These are phyloP conservation scores for Claviceps fusiformis DNA, from an alignment of 2,329 filamentous ascomycete genomes.

Conservation along the genomic window DNA sequence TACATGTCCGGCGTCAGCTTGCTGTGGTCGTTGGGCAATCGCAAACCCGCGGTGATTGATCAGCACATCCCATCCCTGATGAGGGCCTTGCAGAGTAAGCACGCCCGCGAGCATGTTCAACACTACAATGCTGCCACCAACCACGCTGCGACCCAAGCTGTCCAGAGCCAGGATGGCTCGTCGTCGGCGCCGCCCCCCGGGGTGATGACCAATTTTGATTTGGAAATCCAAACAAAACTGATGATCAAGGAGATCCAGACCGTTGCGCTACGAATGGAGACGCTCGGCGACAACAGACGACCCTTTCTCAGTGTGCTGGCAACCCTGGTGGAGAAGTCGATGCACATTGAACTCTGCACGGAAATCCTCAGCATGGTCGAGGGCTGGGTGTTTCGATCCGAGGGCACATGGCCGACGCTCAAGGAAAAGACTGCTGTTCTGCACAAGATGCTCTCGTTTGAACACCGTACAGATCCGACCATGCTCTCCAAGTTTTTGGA, in stretches of 20 bases:
- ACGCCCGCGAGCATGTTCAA: conserved; percentile 85
- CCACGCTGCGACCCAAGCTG: conserved; percentile 29
- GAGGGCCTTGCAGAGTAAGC: conserved; percentile 83
- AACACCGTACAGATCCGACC: conserved; percentile 67
- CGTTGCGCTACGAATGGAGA: conserved; percentile 82
- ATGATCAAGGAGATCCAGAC: conserved; percentile 95
- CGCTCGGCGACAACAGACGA: conserved; percentile 75
- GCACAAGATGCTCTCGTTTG: conserved; percentile 98
- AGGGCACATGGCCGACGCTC: conserved; percentile 88
- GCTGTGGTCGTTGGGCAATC: conserved; percentile 78
- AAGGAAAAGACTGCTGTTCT: conserved; percentile 98
- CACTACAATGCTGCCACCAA: conserved; percentile 49
- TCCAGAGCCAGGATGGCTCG: conserved; percentile 39
- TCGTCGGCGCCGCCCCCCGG: conserved; percentile 32
- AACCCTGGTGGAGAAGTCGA: conserved; percentile 87
- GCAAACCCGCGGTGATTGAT: conserved; percentile 78
- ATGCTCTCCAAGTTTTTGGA: conserved; percentile 89
- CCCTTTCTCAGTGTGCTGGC: conserved; percentile 93
- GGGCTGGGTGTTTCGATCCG: conserved; percentile 88
- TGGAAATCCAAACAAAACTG: conserved; percentile 77
- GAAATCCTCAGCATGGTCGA: conserved; percentile 93
- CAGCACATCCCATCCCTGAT: conserved; percentile 77
- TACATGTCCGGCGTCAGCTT: conserved; percentile 86
- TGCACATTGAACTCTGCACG: conserved; percentile 73
- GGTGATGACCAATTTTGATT: conserved; percentile 60